Conservation (phyloP, 495 filamentous ascomycete genomes). For the Hapsidospora chrysogenum region DNA sequence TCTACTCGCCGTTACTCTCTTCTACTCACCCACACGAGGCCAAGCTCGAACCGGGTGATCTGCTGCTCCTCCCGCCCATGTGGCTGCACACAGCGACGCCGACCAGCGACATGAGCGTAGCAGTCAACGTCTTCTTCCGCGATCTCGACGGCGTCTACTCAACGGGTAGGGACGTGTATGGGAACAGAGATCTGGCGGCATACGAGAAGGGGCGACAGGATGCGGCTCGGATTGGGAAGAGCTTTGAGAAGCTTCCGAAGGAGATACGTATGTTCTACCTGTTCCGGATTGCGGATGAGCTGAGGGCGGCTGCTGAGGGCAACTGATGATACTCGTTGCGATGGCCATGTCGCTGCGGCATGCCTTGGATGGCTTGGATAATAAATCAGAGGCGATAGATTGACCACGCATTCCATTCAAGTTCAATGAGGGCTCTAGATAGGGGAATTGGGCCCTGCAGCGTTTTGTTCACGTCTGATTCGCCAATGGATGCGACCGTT, state of each 20-base stretch:
- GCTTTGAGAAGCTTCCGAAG: conserved; percentile 47
- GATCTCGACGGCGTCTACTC: conserved; percentile 55
- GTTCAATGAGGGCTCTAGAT: too few species aligned
- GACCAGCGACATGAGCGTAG: conserved; percentile 44
- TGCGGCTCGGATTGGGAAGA: conserved; percentile 46
- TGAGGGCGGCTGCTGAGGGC: conserved; percentile 13
- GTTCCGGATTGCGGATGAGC: conserved; percentile 53
- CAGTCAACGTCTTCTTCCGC: conserved; percentile 76
- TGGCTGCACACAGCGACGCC: conserved; percentile 74
- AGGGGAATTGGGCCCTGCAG: too few species aligned
- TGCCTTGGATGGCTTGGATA: too few species aligned
- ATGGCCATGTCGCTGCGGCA: neutral
- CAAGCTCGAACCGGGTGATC: conserved; percentile 47
- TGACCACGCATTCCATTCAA: too few species aligned
- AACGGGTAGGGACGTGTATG: conserved; percentile 68
- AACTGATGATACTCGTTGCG: neutral
- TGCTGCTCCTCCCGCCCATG: conserved; percentile 64
- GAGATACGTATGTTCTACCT: conserved; percentile 63
- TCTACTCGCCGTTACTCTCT: conserved; percentile 18
- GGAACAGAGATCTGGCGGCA: conserved; percentile 67
- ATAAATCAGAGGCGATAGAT: too few species aligned
- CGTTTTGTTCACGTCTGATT: too few species aligned
- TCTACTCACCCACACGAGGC: conserved; percentile 50
- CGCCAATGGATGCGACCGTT: too few species aligned
- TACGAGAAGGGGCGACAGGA: conserved; percentile 70